These are phyloP conservation scores for Smittium culicis DNA, from an alignment of 371 early-diverging fungal genomes.

Conservation along the genomic window DNA sequence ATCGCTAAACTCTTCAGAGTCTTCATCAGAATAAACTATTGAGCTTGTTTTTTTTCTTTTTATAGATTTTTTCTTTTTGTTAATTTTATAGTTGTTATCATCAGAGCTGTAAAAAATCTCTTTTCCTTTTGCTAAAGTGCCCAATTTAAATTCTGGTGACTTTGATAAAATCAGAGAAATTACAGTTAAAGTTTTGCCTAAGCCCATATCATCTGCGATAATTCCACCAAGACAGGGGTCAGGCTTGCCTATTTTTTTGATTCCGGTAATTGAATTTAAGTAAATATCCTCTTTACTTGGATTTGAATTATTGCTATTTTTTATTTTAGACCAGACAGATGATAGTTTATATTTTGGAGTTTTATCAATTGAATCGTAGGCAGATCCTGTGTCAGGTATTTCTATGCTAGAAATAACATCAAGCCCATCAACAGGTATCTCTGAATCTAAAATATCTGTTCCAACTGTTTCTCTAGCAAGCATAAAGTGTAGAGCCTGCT, in stretches of 20 bases:
- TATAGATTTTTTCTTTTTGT: not conserved
- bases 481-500: conserved; percentile 33
- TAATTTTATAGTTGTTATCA: not conserved
- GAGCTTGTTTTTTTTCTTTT: conserved; percentile 1
- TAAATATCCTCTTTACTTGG: not conserved
- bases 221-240: conserved; percentile 49
- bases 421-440: not conserved
- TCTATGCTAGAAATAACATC: not conserved
- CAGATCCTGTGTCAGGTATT: not conserved
- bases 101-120: not conserved
- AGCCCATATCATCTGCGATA: conserved; percentile 74
- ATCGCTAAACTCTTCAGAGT: not conserved
- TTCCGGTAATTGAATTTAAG: not conserved
- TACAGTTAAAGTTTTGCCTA: conserved; percentile 82
- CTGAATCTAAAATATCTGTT: conserved; percentile 18
- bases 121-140: conserved; percentile 9
- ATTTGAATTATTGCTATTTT: not conserved
- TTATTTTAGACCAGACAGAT: not conserved
- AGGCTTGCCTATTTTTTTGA: conserved; percentile 15
- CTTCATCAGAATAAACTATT: not conserved
- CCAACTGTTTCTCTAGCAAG: conserved; percentile 25
- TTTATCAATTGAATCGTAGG: not conserved
- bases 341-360: not conserved
- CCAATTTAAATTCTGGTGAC: conserved; percentile 17
- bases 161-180: conserved; percentile 53